Conservation (phyloP, 495 filamentous ascomycete genomes). For the Neurospora sublineolata region DNA sequence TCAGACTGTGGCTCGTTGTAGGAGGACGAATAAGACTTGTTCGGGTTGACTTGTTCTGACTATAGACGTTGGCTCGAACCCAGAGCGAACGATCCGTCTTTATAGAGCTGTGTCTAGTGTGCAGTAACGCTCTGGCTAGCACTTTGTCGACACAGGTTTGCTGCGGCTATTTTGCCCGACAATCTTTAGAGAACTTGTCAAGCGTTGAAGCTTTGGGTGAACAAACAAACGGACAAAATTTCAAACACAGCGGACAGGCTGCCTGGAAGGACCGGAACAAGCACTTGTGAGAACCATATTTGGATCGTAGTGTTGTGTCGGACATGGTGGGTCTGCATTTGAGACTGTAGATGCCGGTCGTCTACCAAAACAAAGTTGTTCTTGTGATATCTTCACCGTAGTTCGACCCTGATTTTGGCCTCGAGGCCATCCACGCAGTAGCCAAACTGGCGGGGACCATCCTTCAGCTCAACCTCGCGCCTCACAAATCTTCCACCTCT, state of each 20-base stretch:
- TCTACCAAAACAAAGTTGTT: neutral
- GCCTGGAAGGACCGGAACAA: neutral
- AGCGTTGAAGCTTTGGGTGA: neutral
- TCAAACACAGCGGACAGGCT: neutral
- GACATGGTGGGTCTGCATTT: neutral
- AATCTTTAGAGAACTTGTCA: neutral
- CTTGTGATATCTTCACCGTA: slow-evolving; percentile 7
- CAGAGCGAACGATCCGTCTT: neutral
- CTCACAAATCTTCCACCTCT: slow-evolving; percentile 47
- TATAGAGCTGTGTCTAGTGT: neutral
- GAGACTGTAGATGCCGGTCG: neutral
- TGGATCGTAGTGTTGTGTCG: neutral
- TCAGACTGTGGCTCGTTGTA: neutral
- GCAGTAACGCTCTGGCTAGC: neutral
- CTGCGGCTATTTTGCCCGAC: neutral
- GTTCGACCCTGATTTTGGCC: slow-evolving; percentile 58
- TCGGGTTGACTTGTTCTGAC: neutral
- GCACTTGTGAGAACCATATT: neutral
- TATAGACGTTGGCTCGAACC: neutral
- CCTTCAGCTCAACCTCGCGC: slow-evolving; percentile 69
- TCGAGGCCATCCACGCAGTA: slow-evolving; percentile 66
- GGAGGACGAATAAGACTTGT: neutral
- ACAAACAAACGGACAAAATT: neutral
- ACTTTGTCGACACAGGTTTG: neutral
- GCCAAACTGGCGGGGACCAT: slow-evolving; percentile 69